Evolutionary conservation across 768 basidiomycete genomes (phyloP).

Genomic region (Lactarius quietus): DNA sequence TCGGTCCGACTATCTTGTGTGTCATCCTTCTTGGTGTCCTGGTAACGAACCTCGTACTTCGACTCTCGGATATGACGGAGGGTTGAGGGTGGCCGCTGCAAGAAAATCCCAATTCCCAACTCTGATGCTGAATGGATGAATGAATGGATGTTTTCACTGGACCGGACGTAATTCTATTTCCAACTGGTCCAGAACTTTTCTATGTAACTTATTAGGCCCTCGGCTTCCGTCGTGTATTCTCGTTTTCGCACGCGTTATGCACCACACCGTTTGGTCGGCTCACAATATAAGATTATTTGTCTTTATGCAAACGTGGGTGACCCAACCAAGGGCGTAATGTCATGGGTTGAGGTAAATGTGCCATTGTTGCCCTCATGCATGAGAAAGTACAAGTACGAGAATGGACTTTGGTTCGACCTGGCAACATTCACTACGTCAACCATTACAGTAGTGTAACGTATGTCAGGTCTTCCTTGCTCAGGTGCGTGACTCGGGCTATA

Average conservation of each 20-base stretch:
- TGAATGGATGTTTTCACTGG: background rate
- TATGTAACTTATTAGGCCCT: background rate
- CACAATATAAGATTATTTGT: background rate
- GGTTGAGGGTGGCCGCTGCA: background rate
- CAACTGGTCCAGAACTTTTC: background rate
- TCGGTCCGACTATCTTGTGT: constrained; percentile 77
- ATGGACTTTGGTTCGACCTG: too few species aligned
- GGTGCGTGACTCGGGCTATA: too few species aligned
- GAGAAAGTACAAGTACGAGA: too few species aligned
- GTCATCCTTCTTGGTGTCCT: constrained; percentile 65
- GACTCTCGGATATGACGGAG: constrained; percentile 49
- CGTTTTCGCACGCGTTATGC: background rate
- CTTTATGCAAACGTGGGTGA: background rate
- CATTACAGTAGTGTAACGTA: too few species aligned
- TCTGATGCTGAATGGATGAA: too few species aligned
- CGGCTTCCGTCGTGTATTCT: background rate
- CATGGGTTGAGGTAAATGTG: background rate
- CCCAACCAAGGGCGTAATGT: too few species aligned
- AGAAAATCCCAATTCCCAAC: background rate
- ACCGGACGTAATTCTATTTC: background rate
- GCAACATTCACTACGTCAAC: too few species aligned
- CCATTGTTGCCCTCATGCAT: background rate
- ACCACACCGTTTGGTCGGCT: background rate
- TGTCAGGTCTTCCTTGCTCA: too few species aligned
- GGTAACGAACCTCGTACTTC: constrained; percentile 68